Evolutionary conservation across 805 yeast genomes (phyloP).

Genomic region (Priceomyces medius): DNA sequence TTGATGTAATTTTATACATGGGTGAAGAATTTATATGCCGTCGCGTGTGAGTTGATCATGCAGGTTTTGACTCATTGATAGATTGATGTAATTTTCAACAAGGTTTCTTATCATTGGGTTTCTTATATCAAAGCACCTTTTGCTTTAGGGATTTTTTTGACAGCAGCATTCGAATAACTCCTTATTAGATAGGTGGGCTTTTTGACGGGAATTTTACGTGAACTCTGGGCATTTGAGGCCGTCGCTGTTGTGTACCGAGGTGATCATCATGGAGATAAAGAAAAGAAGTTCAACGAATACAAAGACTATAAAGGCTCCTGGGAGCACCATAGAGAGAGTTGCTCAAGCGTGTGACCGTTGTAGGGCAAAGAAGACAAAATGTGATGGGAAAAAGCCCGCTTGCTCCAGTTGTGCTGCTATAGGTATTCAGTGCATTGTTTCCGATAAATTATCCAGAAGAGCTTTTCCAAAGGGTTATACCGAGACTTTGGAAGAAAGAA

Average conservation of each 20-base stretch:
- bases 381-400: constrained; percentile 68
- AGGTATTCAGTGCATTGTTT: constrained; percentile 85
- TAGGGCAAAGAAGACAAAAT: constrained; percentile 72
- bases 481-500: constrained; percentile 82
- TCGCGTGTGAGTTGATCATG: too few species aligned
- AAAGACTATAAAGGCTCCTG: constrained; percentile 64
- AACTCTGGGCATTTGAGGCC: not conserved
- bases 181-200: too few species aligned
- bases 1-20: too few species aligned
- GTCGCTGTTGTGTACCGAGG: not conserved
- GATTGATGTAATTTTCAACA: too few species aligned
- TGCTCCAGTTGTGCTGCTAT: constrained; percentile 83
- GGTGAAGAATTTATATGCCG: too few species aligned
- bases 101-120: too few species aligned
- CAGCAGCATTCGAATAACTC: too few species aligned
- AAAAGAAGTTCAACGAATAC: constrained; percentile 17
- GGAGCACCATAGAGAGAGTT: constrained; percentile 62
- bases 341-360: constrained; percentile 94
- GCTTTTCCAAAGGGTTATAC: constrained; percentile 93
- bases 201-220: not conserved
- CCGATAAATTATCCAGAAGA: constrained; percentile 79
- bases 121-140: too few species aligned
- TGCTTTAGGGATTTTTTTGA: too few species aligned
- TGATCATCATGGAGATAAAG: constrained; percentile 4
- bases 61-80: too few species aligned